These are phyloP conservation scores for Lipomyces orientalis DNA, from an alignment of 805 yeast genomes.

Conservation along the genomic window DNA sequence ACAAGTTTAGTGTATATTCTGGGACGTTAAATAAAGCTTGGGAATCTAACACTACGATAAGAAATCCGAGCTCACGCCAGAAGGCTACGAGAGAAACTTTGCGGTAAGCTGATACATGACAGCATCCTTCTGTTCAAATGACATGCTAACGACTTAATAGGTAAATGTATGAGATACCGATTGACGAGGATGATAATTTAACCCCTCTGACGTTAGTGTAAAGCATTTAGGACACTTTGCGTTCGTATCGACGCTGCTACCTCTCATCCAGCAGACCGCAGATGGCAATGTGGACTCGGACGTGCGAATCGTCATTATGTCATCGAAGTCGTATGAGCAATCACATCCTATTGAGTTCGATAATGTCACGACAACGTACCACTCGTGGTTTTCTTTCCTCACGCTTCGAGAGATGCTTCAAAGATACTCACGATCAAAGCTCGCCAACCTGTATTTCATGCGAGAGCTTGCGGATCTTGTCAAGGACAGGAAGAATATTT, in stretches of 20 bases:
- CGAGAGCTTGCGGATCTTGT: slow-evolving; percentile 21
- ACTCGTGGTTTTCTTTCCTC: slow-evolving; percentile 8
- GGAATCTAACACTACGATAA: neutral
- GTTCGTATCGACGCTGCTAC: slow-evolving; percentile 32
- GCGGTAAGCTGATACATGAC: slow-evolving; percentile 15
- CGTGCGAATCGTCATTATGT: slow-evolving; percentile 30
- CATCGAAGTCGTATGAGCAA: slow-evolving; percentile 18
- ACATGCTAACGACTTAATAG: neutral
- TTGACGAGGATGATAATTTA: neutral
- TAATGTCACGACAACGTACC: slow-evolving; percentile 14
- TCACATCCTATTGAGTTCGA: slow-evolving; percentile 24
- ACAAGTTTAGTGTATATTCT: neutral
- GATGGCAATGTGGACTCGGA: slow-evolving; percentile 17
- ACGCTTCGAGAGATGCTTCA: slow-evolving; percentile 20
- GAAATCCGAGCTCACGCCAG: slow-evolving; percentile 28
- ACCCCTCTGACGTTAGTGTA: neutral
- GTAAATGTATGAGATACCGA: neutral
- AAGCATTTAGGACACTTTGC: slow-evolving; percentile 38
- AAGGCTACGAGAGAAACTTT: slow-evolving; percentile 34
- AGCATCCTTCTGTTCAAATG: neutral
- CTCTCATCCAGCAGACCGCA: slow-evolving; percentile 28
- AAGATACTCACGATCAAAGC: slow-evolving; percentile 34
- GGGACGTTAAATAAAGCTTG: neutral
- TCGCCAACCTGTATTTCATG: slow-evolving; percentile 30
- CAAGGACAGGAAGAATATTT: slow-evolving; percentile 19